These are phyloP conservation scores for Coffea humblotiana DNA, from an alignment of 305 asterid genomes.

Conservation along the genomic window DNA sequence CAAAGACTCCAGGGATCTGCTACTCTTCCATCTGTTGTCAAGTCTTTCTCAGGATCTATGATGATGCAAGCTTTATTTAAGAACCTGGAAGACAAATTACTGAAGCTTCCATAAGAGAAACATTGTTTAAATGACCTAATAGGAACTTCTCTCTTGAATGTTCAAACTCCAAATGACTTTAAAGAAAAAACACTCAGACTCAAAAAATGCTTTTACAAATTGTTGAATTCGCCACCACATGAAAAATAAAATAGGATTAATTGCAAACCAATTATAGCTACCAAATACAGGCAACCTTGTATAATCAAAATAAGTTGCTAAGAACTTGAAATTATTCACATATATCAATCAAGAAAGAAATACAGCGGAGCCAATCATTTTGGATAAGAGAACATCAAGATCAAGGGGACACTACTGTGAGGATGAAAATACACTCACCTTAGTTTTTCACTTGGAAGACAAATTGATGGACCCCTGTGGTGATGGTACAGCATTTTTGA, in stretches of 20 bases:
- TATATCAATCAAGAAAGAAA: not conserved
- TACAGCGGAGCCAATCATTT: not conserved
- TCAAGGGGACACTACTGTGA: too few relatives aligned
- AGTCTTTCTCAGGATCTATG: conserved; percentile 36
- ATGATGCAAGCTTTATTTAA: conserved; percentile 57
- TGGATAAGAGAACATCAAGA: not conserved
- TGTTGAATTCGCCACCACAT: not conserved
- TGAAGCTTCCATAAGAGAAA: not conserved
- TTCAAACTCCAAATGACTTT: not conserved
- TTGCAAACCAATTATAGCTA: not conserved
- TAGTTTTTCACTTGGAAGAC: conserved; percentile 43
- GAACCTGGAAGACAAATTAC: conserved; percentile 28
- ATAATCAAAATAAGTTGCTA: not conserved
- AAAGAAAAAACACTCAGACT: not conserved
- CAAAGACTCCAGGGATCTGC: conserved; percentile 48
- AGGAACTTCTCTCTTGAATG: not conserved
- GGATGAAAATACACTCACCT: conserved; percentile 31
- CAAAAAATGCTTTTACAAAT: not conserved
- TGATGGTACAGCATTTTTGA: conserved; percentile 34
- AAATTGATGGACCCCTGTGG: conserved; percentile 30
- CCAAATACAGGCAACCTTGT: not conserved
- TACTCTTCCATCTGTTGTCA: conserved; percentile 33
- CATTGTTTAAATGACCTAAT: not conserved
- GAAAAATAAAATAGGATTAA: not conserved
- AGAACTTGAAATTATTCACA: not conserved